Evolutionary conservation across 345 rosid species (phyloP).

Genomic region (Eucalyptus dawsonii): DNA sequence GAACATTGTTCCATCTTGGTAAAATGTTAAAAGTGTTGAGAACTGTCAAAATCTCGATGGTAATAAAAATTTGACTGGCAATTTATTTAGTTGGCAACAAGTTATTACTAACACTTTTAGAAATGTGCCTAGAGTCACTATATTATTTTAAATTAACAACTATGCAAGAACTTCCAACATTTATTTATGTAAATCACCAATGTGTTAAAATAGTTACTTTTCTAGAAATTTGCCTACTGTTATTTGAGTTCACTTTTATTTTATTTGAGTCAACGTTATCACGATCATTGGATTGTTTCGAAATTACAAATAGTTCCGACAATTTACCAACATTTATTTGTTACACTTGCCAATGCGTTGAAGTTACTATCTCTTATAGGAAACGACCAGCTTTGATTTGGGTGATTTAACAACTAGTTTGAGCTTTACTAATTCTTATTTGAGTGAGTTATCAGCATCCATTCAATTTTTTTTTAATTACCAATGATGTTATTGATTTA

Average conservation of each 20-base stretch:
- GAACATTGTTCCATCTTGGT: neutral
- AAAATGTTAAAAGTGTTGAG: fast-evolving
- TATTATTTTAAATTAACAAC: neutral
- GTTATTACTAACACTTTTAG: neutral
- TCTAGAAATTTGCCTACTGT: neutral
- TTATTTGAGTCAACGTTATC: neutral
- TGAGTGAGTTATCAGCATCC: neutral
- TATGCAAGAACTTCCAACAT: neutral
- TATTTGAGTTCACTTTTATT: too few species aligned
- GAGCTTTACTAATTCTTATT: too few species aligned
- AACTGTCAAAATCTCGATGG: neutral
- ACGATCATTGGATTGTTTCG: neutral
- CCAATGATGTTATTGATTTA: neutral
- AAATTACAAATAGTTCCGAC: neutral
- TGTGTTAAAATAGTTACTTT: neutral
- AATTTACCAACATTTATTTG: neutral
- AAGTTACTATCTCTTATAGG: too few species aligned
- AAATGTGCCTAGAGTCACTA: neutral
- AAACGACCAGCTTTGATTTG: neutral
- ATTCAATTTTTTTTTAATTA: too few species aligned
- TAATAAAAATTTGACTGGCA: neutral
- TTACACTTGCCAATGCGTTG: too few species aligned
- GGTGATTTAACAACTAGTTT: neutral
- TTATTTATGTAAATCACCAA: neutral
- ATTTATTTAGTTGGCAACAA: neutral